These are phyloP conservation scores for Mycena epipterygia DNA, from an alignment of 768 basidiomycete genomes.

Conservation along the genomic window DNA sequence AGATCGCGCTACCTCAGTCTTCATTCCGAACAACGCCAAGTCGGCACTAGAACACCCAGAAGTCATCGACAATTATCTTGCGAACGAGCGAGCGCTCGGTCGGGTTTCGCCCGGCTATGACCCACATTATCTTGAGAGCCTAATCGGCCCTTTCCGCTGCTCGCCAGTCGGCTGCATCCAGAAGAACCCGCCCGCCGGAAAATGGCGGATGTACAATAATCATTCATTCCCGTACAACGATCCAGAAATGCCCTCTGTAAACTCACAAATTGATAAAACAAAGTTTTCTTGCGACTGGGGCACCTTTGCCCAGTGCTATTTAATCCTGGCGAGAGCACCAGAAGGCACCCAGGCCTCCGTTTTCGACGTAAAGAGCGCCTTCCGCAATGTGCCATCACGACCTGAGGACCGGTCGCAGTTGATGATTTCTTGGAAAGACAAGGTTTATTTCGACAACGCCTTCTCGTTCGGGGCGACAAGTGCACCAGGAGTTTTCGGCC, in stretches of 20 bases:
- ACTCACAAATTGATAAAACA: too few relatives aligned
- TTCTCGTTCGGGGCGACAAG: constrained; percentile 27
- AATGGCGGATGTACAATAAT: constrained; percentile 28
- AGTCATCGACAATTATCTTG: not conserved
- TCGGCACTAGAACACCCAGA: too few relatives aligned
- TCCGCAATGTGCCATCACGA: too few relatives aligned
- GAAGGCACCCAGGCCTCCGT: constrained; percentile 22
- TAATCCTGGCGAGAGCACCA: constrained; percentile 4
- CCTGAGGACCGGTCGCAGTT: constrained; percentile 20
- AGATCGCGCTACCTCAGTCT: not conserved
- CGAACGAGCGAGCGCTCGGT: not conserved
- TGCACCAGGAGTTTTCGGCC: constrained; percentile 34
- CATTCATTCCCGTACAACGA: constrained; percentile 34
- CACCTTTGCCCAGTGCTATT: not conserved
- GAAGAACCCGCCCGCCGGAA: not conserved
- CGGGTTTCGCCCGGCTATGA: constrained; percentile 1
- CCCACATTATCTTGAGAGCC: constrained; percentile 4
- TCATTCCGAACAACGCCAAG: constrained; percentile 1
- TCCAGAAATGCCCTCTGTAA: too few relatives aligned
- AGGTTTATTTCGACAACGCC: constrained; percentile 32
- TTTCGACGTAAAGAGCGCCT: too few relatives aligned
- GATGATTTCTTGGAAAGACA: not conserved
- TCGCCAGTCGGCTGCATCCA: constrained; percentile 23
- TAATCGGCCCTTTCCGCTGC: constrained; percentile 31
- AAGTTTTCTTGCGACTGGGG: too few relatives aligned